Evolutionary conservation across 441 rosid genomes (phyloP), one percentile per base, ranked within the genome.

Genomic region (Corymbia citriodora): DNA sequence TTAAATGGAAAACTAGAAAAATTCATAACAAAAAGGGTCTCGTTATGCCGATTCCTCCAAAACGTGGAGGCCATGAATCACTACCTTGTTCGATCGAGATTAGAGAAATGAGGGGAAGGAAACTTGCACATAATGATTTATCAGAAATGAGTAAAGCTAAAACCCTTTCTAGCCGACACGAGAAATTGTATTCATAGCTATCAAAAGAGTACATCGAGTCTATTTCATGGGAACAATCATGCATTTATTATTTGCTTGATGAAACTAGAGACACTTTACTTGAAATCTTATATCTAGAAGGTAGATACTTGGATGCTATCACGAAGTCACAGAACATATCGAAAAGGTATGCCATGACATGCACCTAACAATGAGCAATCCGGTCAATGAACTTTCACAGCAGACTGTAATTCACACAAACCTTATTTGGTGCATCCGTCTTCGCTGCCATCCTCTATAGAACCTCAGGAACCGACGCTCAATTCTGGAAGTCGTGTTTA

Each of bases 281-380:
- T 0, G 45, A 70, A 70, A 31, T 0, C 23, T 31, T 0, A 31
- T 70, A 1, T 2, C 7, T 16, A 70, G 79, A 70, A 2, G 13
- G 45, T 9, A 0, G 45, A 70, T 31, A 1, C 9, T 70, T 70
- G 12, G 12, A 70, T 9, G 45, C 45, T 4, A 17, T 31, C 45
- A 1, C 1, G 23, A 9, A 4, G 45, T 53, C 23, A 31, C 1
- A 0, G 2, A 17, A 31, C 13, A 70, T 18, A 31, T 8, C 0
- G 2, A 68, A 31, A 68, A 17, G 21, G 18, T n/a, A 15, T 65
- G 72, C 10, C 36, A 65, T 0, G 0, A n/a, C 3, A 18, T 2
- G 2, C 74, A 65, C 1, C 40, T n/a, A 1, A 36, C 36, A 65
- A 15, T 15, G 19, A 8, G 72, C 36, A 2, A 65, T 65, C 72